Evolutionary conservation across 2,329 filamentous ascomycete species (phyloP).

Genomic region (Dendryphion nanum): DNA sequence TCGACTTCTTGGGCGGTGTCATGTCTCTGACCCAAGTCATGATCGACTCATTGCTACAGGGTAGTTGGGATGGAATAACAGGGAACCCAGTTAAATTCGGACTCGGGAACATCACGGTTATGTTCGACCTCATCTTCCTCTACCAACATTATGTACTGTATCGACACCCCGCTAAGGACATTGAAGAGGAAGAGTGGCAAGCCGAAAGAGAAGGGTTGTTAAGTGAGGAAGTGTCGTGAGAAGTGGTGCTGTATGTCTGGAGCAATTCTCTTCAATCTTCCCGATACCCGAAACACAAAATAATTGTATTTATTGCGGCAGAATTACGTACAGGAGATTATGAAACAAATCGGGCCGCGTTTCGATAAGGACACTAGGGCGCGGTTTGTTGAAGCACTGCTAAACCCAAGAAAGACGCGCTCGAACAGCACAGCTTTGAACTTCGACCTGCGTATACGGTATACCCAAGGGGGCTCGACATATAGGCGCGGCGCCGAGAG

Average conservation of each 20-base stretch:
- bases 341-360: neutral
- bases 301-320: no score
- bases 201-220: slow-evolving; percentile 24
- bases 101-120: slow-evolving; percentile 78
- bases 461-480: no score
- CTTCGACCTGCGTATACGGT: no score
- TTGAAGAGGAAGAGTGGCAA: slow-evolving; percentile 23
- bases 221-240: slow-evolving; percentile 9
- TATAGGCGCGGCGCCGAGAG: no score
- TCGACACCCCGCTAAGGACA: slow-evolving; percentile 25
- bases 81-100: slow-evolving; percentile 91
- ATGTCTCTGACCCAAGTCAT: slow-evolving; percentile 78
- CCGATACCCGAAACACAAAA: no score
- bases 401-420: no score
- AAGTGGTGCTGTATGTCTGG: no score
- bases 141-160: slow-evolving; percentile 87
- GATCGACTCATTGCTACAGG: slow-evolving; percentile 80
- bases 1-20: slow-evolving; percentile 79
- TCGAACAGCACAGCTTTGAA: no score
- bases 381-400: no score
- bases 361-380: neutral
- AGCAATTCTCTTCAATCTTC: no score
- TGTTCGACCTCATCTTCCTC: slow-evolving; percentile 86
- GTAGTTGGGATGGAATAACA: slow-evolving; percentile 85
- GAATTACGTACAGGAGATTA: no score